Percentiles rank a stretch among this genome's conserved stretches.
These are phyloP conservation scores for Leucosporidium creatinivorum DNA, from an alignment of 768 basidiomycete genomes.

Conservation along the genomic window DNA sequence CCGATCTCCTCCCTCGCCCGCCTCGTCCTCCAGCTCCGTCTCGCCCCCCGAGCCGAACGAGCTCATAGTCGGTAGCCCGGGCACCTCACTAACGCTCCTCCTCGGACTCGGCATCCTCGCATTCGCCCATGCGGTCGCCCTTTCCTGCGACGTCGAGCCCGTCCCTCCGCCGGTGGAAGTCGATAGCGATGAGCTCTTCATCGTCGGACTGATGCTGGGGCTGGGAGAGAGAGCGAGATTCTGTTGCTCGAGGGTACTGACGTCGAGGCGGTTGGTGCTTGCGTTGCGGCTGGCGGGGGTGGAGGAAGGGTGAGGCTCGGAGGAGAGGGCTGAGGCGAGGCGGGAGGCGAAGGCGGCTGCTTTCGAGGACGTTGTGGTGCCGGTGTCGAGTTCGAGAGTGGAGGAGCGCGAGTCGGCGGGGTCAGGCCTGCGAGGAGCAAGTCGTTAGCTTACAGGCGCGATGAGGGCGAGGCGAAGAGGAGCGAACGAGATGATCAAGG, in stretches of 20 bases:
- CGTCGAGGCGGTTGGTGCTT: background rate
- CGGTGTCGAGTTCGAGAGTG: too few relatives aligned
- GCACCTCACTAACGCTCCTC: too few relatives aligned
- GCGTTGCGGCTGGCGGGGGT: background rate
- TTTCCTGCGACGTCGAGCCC: too few relatives aligned
- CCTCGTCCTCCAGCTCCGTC: background rate
- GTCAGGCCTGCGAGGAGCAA: too few relatives aligned
- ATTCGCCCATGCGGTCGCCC: too few relatives aligned
- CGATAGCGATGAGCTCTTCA: too few relatives aligned
- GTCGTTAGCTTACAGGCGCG: background rate
- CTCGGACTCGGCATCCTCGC: too few relatives aligned
- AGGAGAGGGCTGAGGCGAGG: background rate
- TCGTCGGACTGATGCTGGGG: background rate
- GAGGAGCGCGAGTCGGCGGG: too few relatives aligned
- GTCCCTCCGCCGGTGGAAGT: too few relatives aligned
- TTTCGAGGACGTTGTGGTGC: background rate
- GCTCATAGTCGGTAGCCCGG: too few relatives aligned
- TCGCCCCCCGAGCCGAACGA: too few relatives aligned
- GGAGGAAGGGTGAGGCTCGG: background rate
- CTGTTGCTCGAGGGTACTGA: too few relatives aligned
- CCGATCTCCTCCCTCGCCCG: background rate
- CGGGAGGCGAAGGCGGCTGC: background rate
- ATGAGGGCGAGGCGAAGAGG: background rate
- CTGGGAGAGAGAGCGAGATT: background rate
- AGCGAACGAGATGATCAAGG: background rate